Evolutionary conservation across 805 yeast genomes (phyloP).

Genomic region (Wickerhamomyces queroliae): DNA sequence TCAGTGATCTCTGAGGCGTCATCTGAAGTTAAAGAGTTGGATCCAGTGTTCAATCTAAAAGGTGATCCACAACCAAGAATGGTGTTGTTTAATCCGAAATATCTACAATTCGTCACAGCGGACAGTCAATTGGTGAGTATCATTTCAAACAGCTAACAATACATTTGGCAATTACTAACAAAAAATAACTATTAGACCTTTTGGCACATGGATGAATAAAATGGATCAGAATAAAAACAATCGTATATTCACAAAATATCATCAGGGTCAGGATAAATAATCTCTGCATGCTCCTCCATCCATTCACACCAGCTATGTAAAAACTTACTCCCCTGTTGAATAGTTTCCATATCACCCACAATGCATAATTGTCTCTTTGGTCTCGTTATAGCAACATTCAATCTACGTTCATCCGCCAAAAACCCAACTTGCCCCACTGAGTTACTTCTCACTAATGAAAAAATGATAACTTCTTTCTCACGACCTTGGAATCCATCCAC

Average conservation of each 20-base stretch:
- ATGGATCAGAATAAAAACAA: neutral
- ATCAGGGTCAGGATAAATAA: slow-evolving; percentile 57
- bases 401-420: slow-evolving; percentile 66
- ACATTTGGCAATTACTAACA: neutral
- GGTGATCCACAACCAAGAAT: slow-evolving; percentile 34
- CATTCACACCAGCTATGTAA: slow-evolving; percentile 62
- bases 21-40: no score
- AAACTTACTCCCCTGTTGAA: slow-evolving; percentile 39
- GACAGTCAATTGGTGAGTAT: slow-evolving; percentile 6
- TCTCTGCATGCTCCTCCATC: slow-evolving; percentile 62
- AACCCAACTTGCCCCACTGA: slow-evolving; percentile 71
- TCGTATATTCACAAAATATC: slow-evolving; percentile 21
- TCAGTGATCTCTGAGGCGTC: no score
- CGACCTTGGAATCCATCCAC: slow-evolving; percentile 97
- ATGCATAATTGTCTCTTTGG: slow-evolving; percentile 81
- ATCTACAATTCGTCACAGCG: slow-evolving; percentile 19
- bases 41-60: slow-evolving; percentile 21
- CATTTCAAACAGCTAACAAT: neutral
- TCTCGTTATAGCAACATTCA: slow-evolving; percentile 92
- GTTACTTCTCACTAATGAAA: slow-evolving; percentile 81
- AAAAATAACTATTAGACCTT: neutral
- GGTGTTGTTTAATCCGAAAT: slow-evolving; percentile 35
- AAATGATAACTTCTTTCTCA: slow-evolving; percentile 81
- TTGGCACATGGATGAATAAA: slow-evolving; percentile 21
- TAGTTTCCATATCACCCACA: slow-evolving; percentile 78